phyloP scores from a whole-genome alignment of 2,329 filamentous ascomycete species.

The Microdochium paspali region DNA sequence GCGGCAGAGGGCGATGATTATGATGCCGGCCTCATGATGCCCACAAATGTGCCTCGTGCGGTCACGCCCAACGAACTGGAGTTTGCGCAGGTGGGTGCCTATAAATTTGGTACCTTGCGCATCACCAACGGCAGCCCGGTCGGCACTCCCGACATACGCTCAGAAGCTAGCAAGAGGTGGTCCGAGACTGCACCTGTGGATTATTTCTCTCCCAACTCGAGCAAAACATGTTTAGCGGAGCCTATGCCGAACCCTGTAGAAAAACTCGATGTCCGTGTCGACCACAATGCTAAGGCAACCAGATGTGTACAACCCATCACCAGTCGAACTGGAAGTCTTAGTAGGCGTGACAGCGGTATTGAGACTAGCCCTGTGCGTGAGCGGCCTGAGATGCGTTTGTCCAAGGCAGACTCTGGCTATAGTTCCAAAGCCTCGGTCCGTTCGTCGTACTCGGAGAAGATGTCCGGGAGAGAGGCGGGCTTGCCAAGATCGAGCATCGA shows the following conservation, averaged over 20 bases:
- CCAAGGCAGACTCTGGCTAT: constrained; percentile 1
- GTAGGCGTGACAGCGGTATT: not conserved
- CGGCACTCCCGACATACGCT: constrained; percentile 22
- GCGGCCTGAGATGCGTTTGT: not conserved
- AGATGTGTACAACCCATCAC: not conserved
- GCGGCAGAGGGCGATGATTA: constrained; percentile 4
- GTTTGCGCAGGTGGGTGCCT: constrained; percentile 52
- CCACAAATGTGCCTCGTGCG: constrained; percentile 22
- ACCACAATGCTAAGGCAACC: not conserved
- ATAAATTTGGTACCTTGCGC: constrained; percentile 51
- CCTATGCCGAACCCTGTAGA: not conserved
- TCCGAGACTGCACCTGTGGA: not conserved
- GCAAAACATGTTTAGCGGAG: not conserved
- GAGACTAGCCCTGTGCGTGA: not conserved
- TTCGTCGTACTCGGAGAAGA: not conserved
- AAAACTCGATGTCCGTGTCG: not conserved
- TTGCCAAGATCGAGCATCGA: not conserved
- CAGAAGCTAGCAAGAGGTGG: too few relatives aligned
- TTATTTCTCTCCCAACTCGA: not conserved
- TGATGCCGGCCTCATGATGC: constrained; percentile 13
- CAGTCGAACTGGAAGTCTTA: not conserved
- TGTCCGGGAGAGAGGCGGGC: not conserved
- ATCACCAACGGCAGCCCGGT: constrained; percentile 53
- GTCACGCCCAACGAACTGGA: constrained; percentile 42
- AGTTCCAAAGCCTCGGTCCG: constrained; percentile 1